These are phyloP conservation scores for Fusarium brevicatenulatum DNA, from an alignment of 2,329 filamentous ascomycete genomes.

Conservation along the genomic window DNA sequence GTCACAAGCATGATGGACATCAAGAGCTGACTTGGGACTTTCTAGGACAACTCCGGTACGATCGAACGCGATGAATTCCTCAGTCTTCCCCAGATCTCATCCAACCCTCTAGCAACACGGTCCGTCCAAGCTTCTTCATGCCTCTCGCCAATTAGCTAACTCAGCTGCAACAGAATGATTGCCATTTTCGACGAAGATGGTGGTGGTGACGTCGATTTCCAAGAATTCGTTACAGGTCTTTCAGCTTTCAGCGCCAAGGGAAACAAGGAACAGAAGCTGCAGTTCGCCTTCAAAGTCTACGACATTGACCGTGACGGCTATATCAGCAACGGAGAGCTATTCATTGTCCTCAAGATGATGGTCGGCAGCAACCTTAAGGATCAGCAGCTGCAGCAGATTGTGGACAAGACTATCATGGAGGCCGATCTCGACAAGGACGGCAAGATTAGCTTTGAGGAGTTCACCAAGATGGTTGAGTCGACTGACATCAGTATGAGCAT, in stretches of 20 bases:
- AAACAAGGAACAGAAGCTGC: constrained; percentile 98
- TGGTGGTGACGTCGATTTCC: constrained; percentile 97
- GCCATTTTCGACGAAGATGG: constrained; percentile 99
- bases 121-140: constrained; percentile 51
- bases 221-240: constrained; percentile 96
- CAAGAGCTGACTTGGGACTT: constrained; percentile 3
- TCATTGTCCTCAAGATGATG: constrained; percentile 99
- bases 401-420: constrained; percentile 99
- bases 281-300: constrained; percentile 99
- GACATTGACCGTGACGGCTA: constrained; percentile 98
- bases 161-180: constrained; percentile 77
- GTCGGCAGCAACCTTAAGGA: constrained; percentile 99
- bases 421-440: constrained; percentile 95
- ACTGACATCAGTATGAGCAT: constrained; percentile 83
- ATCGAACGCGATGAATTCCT: constrained; percentile 99
- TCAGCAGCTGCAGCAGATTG: constrained; percentile 98
- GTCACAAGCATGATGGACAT: not conserved
- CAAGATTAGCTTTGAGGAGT: constrained; percentile 99
- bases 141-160: constrained; percentile 12
- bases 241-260: constrained; percentile 97
- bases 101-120: constrained; percentile 96
- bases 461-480: constrained; percentile 98
- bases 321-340: constrained; percentile 98
- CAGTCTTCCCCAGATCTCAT: constrained; percentile 95
- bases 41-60: constrained; percentile 93